Evolutionary conservation across 352 stramenopile species (phyloP), one percentile per base, ranked within the genome.

Genomic region (Aphanomyces stellatus): DNA sequence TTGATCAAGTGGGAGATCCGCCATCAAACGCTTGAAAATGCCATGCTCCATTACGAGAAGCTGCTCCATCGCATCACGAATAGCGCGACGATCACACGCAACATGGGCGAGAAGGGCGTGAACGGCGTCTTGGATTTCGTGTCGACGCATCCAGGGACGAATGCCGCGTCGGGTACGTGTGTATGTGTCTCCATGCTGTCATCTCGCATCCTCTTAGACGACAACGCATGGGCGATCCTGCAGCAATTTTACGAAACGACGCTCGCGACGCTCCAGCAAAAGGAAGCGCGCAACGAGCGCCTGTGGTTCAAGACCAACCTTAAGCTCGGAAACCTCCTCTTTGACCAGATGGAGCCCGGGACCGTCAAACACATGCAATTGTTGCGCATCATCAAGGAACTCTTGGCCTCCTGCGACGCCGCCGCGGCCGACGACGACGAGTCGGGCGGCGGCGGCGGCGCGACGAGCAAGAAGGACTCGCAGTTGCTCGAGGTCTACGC

Each of bases 281-380:
- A 92, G 27, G 82, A 93, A 66, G 81, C 82, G 33, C 73, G 84
- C 8, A 94, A 92, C 55, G 83, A 94, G 80, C 81, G 93, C 2
- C 63, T 98, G 15, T 98, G 93, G 93, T 98, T 98, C 79, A 98
- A 98, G 75, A 98, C 91, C 25, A 97, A 96, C 70, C 69, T 98
- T 10, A 98, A 98, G 68, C 84, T 97, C 42, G 93, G 93, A 11
- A 97, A 98, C 56, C 72, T 98, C 35, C 69, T 98, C 49, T 97
- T 83, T 79, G 82, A 92, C 78, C 65, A 68, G 33, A 70, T 68
- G 22, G 63, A 70, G 33, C 22, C 33, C n/a, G 49, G 25, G 10
- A 59, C 59, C 13, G 22, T 13, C 35, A 30, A 48, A 10, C 24
- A 37, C n/a, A 17, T 53, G 24, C 30, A 59, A 19, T 40, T 30